phyloP scores from a whole-genome alignment of 441 rosid species.

The Manihot esculenta region DNA sequence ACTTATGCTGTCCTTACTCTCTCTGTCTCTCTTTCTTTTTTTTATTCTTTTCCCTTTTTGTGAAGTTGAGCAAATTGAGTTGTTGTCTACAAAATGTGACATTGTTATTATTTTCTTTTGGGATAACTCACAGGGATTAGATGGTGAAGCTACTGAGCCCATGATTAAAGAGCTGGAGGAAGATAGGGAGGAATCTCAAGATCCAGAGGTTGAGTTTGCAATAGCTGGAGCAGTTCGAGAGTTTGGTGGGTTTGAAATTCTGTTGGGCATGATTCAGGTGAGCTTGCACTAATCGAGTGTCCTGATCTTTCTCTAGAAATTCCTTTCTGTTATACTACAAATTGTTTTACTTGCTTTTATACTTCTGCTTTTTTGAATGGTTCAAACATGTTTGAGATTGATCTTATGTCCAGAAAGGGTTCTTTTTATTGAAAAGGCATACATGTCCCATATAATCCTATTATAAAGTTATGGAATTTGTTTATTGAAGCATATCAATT shows the following conservation, averaged over 20 bases:
- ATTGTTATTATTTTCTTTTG: neutral
- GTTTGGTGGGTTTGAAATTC: slow-evolving; percentile 91
- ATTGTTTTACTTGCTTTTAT: neutral
- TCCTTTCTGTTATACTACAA: slow-evolving; percentile 1
- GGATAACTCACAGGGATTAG: slow-evolving; percentile 63
- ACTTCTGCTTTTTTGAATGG: neutral
- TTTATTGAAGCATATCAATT: neutral
- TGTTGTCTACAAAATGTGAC: neutral
- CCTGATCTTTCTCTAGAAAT: no score
- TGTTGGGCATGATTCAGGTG: slow-evolving; percentile 96
- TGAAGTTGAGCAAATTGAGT: slow-evolving; percentile 4
- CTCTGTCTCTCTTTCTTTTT: no score
- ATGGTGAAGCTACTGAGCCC: slow-evolving; percentile 99
- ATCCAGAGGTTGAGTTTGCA: slow-evolving; percentile 99
- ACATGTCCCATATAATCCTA: neutral
- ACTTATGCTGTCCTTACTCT: no score
- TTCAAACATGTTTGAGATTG: neutral
- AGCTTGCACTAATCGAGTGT: no score
- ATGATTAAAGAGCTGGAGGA: slow-evolving; percentile 99
- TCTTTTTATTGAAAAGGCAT: neutral
- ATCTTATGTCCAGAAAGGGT: neutral
- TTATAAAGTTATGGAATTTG: neutral
- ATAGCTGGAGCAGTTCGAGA: slow-evolving; percentile 99
- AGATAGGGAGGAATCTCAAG: slow-evolving; percentile 99
- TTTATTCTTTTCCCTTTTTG: neutral